A percentile compares a stretch with the other conserved stretches of the same genome.
Conservation (phyloP, 345 rosid species). For the Bretschneidera sinensis region DNA sequence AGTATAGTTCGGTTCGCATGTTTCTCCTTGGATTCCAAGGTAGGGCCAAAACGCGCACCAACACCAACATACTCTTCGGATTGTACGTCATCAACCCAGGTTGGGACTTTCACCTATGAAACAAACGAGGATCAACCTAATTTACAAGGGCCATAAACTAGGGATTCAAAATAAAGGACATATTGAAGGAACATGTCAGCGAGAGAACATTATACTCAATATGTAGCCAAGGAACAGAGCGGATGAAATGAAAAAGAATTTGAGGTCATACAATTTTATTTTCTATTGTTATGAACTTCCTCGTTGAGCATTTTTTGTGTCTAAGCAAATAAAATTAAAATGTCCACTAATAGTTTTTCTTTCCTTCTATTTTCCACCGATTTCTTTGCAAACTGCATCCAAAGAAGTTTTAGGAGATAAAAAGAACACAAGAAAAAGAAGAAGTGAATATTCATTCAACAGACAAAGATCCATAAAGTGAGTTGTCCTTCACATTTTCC, state of each 20-base stretch:
- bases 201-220: neutral
- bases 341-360: neutral
- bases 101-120: slow-evolving; percentile 80
- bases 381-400: no score
- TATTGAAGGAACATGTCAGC: neutral
- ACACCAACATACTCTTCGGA: slow-evolving; percentile 76
- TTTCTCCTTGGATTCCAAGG: slow-evolving; percentile 80
- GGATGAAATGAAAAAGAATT: no score
- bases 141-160: neutral
- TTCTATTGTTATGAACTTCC: no score
- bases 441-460: neutral
- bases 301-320: no score
- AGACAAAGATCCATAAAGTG: neutral
- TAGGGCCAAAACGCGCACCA: slow-evolving; percentile 86
- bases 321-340: neutral
- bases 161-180: no score
- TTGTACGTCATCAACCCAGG: slow-evolving; percentile 55
- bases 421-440: no score
- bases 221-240: neutral
- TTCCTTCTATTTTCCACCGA: no score
- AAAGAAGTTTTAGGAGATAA: no score
- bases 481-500: neutral
- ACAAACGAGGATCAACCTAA: slow-evolving; percentile 2
- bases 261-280: no score
- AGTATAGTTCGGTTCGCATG: slow-evolving; percentile 57